phyloP scores from a whole-genome alignment of 2,329 filamentous ascomycete genomes.

The Polychaeton citri region DNA sequence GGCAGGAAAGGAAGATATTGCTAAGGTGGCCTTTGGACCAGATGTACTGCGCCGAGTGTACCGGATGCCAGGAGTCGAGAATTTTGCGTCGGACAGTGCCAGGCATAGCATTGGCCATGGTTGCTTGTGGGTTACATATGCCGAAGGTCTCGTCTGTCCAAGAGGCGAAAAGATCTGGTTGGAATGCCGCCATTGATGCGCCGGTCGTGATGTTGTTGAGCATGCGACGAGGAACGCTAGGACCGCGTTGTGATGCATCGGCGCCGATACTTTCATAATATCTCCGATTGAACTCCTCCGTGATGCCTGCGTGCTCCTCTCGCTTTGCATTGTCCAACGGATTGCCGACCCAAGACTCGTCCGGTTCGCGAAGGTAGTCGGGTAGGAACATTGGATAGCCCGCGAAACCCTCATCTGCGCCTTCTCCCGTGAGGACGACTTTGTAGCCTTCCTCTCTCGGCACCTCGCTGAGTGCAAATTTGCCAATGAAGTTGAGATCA shows the following conservation, averaged over 20 bases:
- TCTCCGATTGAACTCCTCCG: constrained; percentile 12
- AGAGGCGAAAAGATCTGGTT: constrained; percentile 22
- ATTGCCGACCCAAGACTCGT: constrained; percentile 21
- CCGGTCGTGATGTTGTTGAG: constrained; percentile 28
- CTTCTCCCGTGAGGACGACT: constrained; percentile 38
- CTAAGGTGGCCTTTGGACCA: constrained; percentile 24
- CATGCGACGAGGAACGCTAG: constrained; percentile 21
- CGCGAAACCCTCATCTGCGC: constrained; percentile 34
- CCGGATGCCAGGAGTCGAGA: constrained; percentile 25
- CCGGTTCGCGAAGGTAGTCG: constrained; percentile 38
- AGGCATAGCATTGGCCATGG: constrained; percentile 17
- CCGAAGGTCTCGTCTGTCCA: constrained; percentile 20
- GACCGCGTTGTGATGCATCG: constrained; percentile 9
- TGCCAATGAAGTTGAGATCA: constrained; percentile 41
- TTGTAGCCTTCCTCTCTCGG: constrained; percentile 36
- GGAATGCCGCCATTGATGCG: constrained; percentile 22
- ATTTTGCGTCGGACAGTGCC: constrained; percentile 19
- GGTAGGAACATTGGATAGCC: constrained; percentile 36
- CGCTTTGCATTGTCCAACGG: constrained; percentile 13
- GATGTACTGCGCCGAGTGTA: constrained; percentile 26
- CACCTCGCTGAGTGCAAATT: constrained; percentile 36
- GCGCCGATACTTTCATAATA: constrained; percentile 19
- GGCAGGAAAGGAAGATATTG: constrained; percentile 28
- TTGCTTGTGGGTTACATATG: constrained; percentile 18
- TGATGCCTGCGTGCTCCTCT: constrained; percentile 7